phyloP scores from a whole-genome alignment of 1,284 basidiomycete species.

The Violaceomyces palustris region DNA sequence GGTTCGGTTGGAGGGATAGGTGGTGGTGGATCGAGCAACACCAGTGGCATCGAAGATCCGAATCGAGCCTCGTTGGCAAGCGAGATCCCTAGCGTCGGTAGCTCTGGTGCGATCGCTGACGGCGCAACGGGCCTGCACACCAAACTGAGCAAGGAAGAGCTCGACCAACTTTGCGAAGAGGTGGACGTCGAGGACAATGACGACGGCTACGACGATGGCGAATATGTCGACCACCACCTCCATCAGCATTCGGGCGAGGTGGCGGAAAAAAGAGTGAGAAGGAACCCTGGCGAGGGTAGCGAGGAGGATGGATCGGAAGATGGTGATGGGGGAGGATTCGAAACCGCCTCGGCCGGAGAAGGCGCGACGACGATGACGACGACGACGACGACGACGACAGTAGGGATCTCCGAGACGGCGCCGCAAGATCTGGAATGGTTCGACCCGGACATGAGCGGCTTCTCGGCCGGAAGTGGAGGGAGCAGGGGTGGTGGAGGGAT shows the following conservation, averaged over 20 bases:
- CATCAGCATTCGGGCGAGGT: no score
- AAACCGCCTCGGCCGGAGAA: background rate
- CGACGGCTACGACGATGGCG: background rate
- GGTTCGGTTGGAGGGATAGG: background rate
- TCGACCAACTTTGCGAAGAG: background rate
- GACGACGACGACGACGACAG: slow-evolving; percentile 2
- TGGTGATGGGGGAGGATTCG: background rate
- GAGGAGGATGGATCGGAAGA: background rate
- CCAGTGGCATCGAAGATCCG: background rate
- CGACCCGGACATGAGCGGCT: slow-evolving; percentile 32
- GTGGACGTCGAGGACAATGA: background rate
- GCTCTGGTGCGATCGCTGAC: background rate
- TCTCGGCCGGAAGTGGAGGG: no score
- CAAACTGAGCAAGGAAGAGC: background rate
- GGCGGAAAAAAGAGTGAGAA: background rate
- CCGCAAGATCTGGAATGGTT: slow-evolving; percentile 36
- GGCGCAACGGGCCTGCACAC: slow-evolving; percentile 3
- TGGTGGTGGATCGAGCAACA: background rate
- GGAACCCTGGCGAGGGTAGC: background rate
- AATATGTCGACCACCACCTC: background rate
- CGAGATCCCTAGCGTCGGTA: background rate
- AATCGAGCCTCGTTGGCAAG: background rate
- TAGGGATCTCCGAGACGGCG: background rate
- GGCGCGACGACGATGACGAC: background rate
- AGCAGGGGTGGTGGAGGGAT: no score